Percentiles rank a stretch among this genome's conserved stretches.
Conservation (phyloP, 306 rosid genomes). For the Trifolium fragiferum region DNA sequence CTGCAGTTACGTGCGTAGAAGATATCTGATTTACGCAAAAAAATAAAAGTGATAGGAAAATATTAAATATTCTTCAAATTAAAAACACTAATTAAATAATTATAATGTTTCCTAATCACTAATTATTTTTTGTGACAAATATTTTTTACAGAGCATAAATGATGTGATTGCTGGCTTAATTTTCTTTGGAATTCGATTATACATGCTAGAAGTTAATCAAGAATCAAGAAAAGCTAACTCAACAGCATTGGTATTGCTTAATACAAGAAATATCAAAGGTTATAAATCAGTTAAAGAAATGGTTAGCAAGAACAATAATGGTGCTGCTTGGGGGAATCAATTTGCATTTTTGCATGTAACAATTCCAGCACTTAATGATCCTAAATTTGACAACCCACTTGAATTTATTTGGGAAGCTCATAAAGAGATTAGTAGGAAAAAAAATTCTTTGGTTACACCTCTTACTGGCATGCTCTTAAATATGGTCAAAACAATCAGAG, state of each 20-base stretch:
- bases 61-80: background rate
- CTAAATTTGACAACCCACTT: constrained; percentile 45
- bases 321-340: constrained; percentile 58
- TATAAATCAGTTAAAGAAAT: constrained; percentile 59
- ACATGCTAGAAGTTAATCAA: constrained; percentile 47
- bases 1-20: no score
- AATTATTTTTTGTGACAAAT: background rate
- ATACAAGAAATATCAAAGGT: constrained; percentile 45
- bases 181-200: constrained; percentile 54
- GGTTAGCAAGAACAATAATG: constrained; percentile 38
- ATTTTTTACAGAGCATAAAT: constrained; percentile 46
- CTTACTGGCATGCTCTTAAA: constrained; percentile 48
- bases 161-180: constrained; percentile 56
- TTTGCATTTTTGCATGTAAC: constrained; percentile 52
- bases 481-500: constrained; percentile 45
- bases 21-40: no score
- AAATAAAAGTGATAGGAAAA: background rate
- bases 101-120: no score
- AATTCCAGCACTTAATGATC: constrained; percentile 51
- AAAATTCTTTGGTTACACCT: constrained; percentile 41
- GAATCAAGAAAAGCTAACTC: constrained; percentile 43
- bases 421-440: constrained; percentile 43
- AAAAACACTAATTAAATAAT: background rate
- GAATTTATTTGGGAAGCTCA: constrained; percentile 53
- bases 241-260: constrained; percentile 54